A percentile compares a stretch with the other conserved stretches of the same genome.
Evolutionary conservation across 2,329 filamentous ascomycete genomes (phyloP).

Genomic region (Aspergillus sojae): DNA sequence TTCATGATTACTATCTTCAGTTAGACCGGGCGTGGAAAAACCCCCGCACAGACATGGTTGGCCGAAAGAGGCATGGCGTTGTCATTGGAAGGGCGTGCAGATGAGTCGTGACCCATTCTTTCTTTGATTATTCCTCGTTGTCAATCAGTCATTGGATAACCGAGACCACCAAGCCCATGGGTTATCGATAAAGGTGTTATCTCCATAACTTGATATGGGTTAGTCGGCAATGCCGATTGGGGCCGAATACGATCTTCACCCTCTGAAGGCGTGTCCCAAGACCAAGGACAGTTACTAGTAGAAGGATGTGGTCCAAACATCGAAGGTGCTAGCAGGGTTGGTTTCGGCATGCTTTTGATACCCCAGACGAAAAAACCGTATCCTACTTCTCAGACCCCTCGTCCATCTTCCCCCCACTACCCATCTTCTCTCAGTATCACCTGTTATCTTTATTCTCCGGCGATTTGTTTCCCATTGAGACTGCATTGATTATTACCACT

Average conservation of each 20-base stretch:
- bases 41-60: conserved; percentile 8
- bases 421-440: conserved; percentile 9
- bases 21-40: conserved; percentile 1
- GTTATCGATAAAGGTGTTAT: conserved; percentile 1
- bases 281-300: conserved; percentile 13
- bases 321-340: conserved; percentile 24
- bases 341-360: conserved; percentile 26
- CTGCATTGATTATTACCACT: not conserved
- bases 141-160: not conserved
- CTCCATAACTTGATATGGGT: not conserved
- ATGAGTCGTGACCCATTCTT: conserved; percentile 4
- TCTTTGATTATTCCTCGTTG: not conserved
- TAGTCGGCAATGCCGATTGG: conserved; percentile 1
- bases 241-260: conserved; percentile 6
- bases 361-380: conserved; percentile 30
- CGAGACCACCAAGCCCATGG: not conserved
- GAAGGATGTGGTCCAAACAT: conserved; percentile 18
- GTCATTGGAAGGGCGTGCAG: conserved; percentile 26
- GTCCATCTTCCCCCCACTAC: conserved; percentile 19
- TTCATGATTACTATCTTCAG: conserved; percentile 13
- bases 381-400: conserved; percentile 14
- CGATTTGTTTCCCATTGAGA: not conserved
- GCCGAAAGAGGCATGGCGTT: conserved; percentile 29
- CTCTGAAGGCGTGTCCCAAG: conserved; percentile 11
- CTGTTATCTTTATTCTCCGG: not conserved